Percentiles rank a stretch among this genome's conserved stretches.
These are phyloP conservation scores for Arbutus unedo DNA, from an alignment of 148 eudicot genomes.

Conservation along the genomic window DNA sequence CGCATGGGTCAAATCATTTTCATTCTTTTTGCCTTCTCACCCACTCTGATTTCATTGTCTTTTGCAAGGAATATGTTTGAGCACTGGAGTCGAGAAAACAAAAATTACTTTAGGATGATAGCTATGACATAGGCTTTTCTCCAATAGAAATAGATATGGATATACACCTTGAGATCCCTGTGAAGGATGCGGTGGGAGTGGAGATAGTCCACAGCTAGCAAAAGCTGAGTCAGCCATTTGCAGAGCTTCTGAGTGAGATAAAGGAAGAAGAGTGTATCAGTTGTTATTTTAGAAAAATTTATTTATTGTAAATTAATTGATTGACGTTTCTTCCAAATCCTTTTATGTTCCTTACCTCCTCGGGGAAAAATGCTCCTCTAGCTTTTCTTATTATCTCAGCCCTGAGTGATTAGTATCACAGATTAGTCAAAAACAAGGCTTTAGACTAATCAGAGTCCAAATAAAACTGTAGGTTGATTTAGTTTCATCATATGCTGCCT, in stretches of 20 bases:
- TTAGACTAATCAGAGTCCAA: background rate
- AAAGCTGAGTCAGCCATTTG: constrained; percentile 87
- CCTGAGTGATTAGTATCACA: constrained; percentile 36
- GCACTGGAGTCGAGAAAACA: constrained; percentile 43
- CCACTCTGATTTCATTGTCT: constrained; percentile 77
- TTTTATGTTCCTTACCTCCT: constrained; percentile 56
- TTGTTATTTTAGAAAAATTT: background rate
- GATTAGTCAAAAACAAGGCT: background rate
- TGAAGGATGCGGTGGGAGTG: constrained; percentile 91
- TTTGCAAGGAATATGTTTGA: constrained; percentile 88
- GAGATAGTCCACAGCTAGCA: constrained; percentile 87
- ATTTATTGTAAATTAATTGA: background rate
- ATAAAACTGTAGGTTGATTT: background rate
- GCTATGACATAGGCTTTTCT: background rate
- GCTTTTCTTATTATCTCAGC: constrained; percentile 61
- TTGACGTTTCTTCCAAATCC: background rate
- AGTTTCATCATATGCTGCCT: background rate
- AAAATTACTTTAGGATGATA: background rate
- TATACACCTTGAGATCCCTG: constrained; percentile 78
- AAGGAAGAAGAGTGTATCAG: background rate
- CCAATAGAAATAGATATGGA: background rate
- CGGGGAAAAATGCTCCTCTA: constrained; percentile 65
- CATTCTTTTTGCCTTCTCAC: constrained; percentile 39
- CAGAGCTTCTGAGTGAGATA: constrained; percentile 65
- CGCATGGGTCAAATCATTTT: background rate